Evolutionary conservation across 441 rosid species (phyloP).

Genomic region (Erodium moschatum): DNA sequence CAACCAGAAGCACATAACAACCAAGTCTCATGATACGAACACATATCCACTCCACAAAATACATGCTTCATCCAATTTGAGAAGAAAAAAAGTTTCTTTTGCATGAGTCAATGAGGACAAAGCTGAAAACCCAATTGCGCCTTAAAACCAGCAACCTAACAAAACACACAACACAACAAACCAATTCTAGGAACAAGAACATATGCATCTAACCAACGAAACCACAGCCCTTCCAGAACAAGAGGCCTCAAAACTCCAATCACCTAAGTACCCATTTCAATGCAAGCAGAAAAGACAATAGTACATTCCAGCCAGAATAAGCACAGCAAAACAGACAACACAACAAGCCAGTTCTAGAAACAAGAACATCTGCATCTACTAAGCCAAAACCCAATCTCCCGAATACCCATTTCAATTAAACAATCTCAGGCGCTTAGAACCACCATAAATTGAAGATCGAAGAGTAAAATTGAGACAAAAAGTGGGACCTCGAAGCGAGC

Average conservation of each 20-base stretch:
- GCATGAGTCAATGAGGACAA: background rate
- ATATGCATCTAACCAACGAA: too few relatives aligned
- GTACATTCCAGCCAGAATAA: too few relatives aligned
- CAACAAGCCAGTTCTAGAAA: background rate
- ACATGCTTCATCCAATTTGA: background rate
- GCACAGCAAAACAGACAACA: background rate
- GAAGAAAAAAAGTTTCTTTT: background rate
- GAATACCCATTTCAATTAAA: background rate
- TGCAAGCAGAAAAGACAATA: too few relatives aligned
- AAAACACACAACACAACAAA: too few relatives aligned
- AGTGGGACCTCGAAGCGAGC: constrained; percentile 36
- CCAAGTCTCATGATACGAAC: background rate
- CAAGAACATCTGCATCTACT: constrained; percentile 5
- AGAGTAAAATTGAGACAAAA: background rate
- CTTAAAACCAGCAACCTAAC: background rate
- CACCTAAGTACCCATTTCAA: too few relatives aligned
- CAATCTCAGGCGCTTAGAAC: background rate
- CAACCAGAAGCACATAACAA: too few relatives aligned
- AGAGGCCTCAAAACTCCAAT: too few relatives aligned
- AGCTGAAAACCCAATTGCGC: background rate
- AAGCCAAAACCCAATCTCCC: background rate
- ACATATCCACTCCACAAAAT: background rate
- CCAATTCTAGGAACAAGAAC: too few relatives aligned
- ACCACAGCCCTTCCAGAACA: too few relatives aligned
- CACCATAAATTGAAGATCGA: background rate